phyloP scores from a whole-genome alignment of 345 rosid species.

The Corchorus capsularis region DNA sequence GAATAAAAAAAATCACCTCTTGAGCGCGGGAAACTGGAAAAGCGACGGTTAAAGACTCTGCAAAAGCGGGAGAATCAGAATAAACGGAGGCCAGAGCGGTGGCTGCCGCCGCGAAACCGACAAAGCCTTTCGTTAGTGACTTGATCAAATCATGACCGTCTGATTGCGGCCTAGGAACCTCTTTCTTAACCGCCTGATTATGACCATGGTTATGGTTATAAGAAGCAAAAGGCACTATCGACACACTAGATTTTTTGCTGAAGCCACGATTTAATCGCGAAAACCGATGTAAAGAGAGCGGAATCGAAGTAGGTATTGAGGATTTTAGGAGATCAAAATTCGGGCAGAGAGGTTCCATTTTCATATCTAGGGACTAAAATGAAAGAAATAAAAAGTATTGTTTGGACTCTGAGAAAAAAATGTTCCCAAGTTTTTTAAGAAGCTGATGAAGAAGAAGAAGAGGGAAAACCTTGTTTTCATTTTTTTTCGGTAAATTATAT shows the following conservation, averaged over 20 bases:
- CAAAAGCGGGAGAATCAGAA: constrained; percentile 63
- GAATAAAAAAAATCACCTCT: constrained; percentile 48
- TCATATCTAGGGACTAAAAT: background rate
- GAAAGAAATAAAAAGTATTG: constrained; percentile 3
- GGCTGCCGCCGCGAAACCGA: constrained; percentile 59
- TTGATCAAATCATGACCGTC: constrained; percentile 25
- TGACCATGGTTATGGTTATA: background rate
- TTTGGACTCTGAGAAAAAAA: constrained; percentile 3
- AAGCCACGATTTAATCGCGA: constrained; percentile 23
- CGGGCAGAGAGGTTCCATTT: constrained; percentile 44
- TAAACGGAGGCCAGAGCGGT: constrained; percentile 52
- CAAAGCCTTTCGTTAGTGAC: constrained; percentile 44
- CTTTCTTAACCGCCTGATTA: constrained; percentile 20
- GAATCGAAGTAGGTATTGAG: constrained; percentile 29
- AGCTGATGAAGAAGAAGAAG: background rate
- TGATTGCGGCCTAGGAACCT: background rate
- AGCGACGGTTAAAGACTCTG: constrained; percentile 75
- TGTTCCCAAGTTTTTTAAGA: background rate
- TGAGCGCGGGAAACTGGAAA: constrained; percentile 82
- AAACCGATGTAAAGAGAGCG: constrained; percentile 25
- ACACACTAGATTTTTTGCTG: constrained; percentile 28
- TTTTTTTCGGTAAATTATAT: constrained; percentile 12
- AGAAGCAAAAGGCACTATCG: constrained; percentile 27
- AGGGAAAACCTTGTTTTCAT: background rate
- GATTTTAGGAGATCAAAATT: constrained; percentile 37